Evolutionary conservation across 2,329 filamentous ascomycete species (phyloP).

Genomic region (Nemania sp.): DNA sequence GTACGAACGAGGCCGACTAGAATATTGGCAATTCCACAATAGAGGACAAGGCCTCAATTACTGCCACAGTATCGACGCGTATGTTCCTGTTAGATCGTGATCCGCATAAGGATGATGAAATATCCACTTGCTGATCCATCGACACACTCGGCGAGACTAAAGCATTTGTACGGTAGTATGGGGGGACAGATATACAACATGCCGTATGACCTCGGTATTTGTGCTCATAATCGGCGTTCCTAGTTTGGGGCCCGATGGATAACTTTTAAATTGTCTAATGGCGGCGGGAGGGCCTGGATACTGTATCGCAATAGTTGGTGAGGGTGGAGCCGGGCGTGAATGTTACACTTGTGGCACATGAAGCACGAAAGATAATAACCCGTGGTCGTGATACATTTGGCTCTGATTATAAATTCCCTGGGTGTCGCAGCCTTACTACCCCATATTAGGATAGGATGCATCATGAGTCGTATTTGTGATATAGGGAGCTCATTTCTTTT

Average conservation of each 20-base stretch:
- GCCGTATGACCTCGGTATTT: background rate
- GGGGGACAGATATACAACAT: background rate
- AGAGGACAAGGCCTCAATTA: background rate
- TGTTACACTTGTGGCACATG: background rate
- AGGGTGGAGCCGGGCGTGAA: background rate
- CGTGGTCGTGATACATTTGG: background rate
- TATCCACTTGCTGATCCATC: constrained; percentile 3
- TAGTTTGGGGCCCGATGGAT: background rate
- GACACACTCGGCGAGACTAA: background rate
- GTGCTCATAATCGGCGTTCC: background rate
- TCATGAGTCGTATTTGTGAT: background rate
- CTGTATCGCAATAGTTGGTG: constrained; percentile 1
- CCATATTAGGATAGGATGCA: background rate
- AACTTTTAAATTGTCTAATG: background rate
- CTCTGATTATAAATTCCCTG: background rate
- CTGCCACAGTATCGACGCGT: background rate
- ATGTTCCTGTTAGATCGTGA: background rate
- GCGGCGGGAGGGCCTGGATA: background rate
- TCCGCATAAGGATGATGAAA: background rate
- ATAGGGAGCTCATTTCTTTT: constrained; percentile 22
- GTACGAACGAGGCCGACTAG: background rate
- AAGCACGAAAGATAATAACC: constrained; percentile 3
- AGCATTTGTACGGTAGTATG: background rate
- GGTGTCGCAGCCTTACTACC: background rate
- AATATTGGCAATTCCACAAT: background rate